A percentile compares a stretch with the other conserved stretches of the same genome.
phyloP scores from a whole-genome alignment of 768 basidiomycete species.

The Cystofilobasidium capitatum region DNA sequence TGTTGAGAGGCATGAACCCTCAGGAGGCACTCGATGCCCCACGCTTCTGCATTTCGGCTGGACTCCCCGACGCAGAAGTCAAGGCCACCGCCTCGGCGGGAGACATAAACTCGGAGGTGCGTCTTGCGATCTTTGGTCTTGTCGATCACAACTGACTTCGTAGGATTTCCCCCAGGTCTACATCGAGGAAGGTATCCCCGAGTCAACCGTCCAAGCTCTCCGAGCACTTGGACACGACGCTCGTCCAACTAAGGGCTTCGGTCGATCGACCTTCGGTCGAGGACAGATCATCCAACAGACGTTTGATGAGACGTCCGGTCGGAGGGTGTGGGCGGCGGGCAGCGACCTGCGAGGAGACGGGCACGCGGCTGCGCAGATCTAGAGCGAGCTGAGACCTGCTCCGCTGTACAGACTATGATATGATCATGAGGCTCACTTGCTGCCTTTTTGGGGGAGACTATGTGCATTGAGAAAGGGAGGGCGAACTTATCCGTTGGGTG shows the following conservation, averaged over 20 bases:
- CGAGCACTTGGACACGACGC: slow-evolving; percentile 87
- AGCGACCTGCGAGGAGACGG: slow-evolving; percentile 69
- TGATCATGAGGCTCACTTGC: too few relatives aligned
- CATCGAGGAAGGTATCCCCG: slow-evolving; percentile 71
- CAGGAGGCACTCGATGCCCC: slow-evolving; percentile 91
- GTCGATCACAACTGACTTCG: not conserved
- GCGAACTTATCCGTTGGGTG: too few relatives aligned
- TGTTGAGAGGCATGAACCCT: slow-evolving; percentile 73
- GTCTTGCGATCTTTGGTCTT: too few relatives aligned
- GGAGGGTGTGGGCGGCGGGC: slow-evolving; percentile 86
- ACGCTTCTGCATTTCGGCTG: slow-evolving; percentile 78
- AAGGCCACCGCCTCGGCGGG: slow-evolving; percentile 47
- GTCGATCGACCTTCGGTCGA: slow-evolving; percentile 42
- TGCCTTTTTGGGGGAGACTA: too few relatives aligned
- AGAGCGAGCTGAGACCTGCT: too few relatives aligned
- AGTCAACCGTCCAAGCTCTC: slow-evolving; percentile 56
- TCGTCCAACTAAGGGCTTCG: slow-evolving; percentile 52
- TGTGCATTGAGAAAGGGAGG: too few relatives aligned
- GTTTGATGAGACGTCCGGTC: slow-evolving; percentile 52
- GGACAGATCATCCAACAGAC: slow-evolving; percentile 66
- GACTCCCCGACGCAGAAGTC: slow-evolving; percentile 39
- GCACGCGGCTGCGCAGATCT: slow-evolving; percentile 77
- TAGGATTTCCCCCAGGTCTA: slow-evolving; percentile 48
- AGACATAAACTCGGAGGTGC: slow-evolving; percentile 57
- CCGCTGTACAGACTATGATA: too few relatives aligned